Evolutionary conservation across 306 rosid species (phyloP).

Genomic region (Mimosa pudica): DNA sequence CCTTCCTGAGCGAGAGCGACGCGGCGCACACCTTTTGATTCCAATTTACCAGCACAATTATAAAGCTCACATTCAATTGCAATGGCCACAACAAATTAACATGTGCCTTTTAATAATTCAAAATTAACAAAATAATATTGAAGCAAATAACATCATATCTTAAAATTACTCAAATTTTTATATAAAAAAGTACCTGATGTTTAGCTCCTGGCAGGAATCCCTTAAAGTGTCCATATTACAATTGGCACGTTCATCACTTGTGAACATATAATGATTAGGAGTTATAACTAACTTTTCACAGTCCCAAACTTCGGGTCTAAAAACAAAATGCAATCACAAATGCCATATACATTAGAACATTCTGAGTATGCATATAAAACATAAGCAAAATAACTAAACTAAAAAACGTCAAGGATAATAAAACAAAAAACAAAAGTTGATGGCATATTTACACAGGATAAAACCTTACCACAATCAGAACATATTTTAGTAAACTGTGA

Average conservation of each 20-base stretch:
- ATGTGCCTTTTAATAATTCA: conserved; percentile 19
- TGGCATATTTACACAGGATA: too few relatives aligned
- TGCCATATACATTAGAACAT: neutral
- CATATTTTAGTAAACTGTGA: too few relatives aligned
- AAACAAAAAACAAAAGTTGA: too few relatives aligned
- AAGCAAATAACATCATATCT: conserved; percentile 47
- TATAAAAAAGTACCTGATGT: conserved; percentile 92
- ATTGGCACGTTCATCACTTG: conserved; percentile 89
- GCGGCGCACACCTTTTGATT: conserved; percentile 97
- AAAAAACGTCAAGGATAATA: too few relatives aligned
- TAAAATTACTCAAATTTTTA: conserved; percentile 87
- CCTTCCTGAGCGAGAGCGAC: conserved; percentile 30
- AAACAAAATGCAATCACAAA: conserved; percentile 29
- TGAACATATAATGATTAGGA: conserved; percentile 94
- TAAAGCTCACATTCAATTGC: conserved; percentile 13
- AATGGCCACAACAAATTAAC: conserved; percentile 14
- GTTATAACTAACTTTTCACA: conserved; percentile 87
- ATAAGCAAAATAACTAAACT: neutral
- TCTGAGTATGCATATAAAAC: neutral
- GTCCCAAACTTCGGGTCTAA: conserved; percentile 78
- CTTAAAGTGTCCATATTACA: conserved; percentile 92
- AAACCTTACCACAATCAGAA: too few relatives aligned
- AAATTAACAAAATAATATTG: neutral
- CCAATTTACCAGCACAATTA: conserved; percentile 76
- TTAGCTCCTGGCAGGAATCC: conserved; percentile 83